These are phyloP conservation scores for Blastobotrys raffinosifermentans DNA, from an alignment of 1,139 yeast genomes.

Conservation along the genomic window DNA sequence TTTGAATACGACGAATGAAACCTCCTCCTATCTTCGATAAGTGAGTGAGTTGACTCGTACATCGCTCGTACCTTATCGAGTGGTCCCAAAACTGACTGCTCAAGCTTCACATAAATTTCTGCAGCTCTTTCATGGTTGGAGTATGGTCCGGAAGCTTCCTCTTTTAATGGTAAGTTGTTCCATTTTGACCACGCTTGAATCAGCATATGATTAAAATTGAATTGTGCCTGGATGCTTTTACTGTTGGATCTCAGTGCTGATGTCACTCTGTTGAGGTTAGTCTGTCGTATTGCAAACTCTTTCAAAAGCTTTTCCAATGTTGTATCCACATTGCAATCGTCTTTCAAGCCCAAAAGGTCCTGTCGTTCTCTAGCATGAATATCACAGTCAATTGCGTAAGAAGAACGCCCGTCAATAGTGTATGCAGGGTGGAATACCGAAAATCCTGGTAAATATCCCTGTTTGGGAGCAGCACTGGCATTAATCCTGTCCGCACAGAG, in stretches of 20 bases:
- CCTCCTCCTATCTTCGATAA: conserved; percentile 20
- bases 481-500: conserved; percentile 30
- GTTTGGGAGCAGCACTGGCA: conserved; percentile 8
- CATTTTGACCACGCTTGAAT: conserved; percentile 7
- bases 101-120: conserved; percentile 15
- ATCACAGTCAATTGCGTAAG: neutral
- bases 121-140: conserved; percentile 2
- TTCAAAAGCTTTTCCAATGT: conserved; percentile 17
- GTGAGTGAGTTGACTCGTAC: conserved; percentile 21
- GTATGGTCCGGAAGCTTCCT: conserved; percentile 4
- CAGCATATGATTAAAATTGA: conserved; percentile 20
- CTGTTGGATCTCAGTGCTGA: conserved; percentile 19
- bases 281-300: conserved; percentile 19
- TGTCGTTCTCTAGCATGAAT: conserved; percentile 15
- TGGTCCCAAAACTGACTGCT: conserved; percentile 23
- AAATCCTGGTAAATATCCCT: neutral
- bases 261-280: conserved; percentile 18
- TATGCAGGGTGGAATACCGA: neutral
- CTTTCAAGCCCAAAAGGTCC: conserved; percentile 14
- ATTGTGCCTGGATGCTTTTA: conserved; percentile 20
- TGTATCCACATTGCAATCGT: conserved; percentile 21
- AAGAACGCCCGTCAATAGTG: neutral
- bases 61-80: conserved; percentile 22
- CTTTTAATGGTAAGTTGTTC: conserved; percentile 8
- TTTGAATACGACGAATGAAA: conserved; percentile 20